A percentile compares a stretch with the other conserved stretches of the same genome.
Conservation (phyloP, 306 rosid species). For the Bauhinia variegata region DNA sequence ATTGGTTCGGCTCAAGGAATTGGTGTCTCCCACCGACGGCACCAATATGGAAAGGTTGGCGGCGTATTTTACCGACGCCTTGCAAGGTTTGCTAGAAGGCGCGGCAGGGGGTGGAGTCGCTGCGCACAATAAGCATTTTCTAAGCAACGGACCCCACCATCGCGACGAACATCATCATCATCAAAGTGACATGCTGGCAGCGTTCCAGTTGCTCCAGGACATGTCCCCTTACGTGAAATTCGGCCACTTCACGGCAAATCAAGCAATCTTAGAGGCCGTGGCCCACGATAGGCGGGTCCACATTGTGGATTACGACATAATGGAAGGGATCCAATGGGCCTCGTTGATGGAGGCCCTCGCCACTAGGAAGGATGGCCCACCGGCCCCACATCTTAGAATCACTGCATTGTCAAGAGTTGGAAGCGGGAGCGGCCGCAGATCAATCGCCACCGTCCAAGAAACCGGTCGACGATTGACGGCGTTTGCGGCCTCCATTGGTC, state of each 20-base stretch:
- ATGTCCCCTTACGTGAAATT: slow-evolving; percentile 85
- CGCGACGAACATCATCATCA: slow-evolving; percentile 40
- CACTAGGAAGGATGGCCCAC: slow-evolving; percentile 54
- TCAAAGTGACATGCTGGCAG: slow-evolving; percentile 60
- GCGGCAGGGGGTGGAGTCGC: slow-evolving; percentile 1
- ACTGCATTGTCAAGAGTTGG: slow-evolving; percentile 59
- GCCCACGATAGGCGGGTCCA: slow-evolving; percentile 71
- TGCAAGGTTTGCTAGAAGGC: slow-evolving; percentile 67
- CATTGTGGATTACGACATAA: slow-evolving; percentile 79
- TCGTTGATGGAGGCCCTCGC: slow-evolving; percentile 73
- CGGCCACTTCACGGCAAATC: slow-evolving; percentile 96
- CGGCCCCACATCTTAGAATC: slow-evolving; percentile 70
- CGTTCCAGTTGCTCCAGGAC: slow-evolving; percentile 91
- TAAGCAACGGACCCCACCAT: slow-evolving; percentile 36
- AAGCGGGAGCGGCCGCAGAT: slow-evolving; percentile 53
- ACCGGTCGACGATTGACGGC: slow-evolving; percentile 70
- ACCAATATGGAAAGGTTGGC: slow-evolving; percentile 86
- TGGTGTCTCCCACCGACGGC: slow-evolving; percentile 66
- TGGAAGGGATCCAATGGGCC: slow-evolving; percentile 98
- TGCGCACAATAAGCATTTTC: slow-evolving; percentile 34
- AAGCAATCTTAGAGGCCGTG: slow-evolving; percentile 77
- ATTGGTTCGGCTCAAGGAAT: slow-evolving; percentile 95
- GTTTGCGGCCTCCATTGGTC: slow-evolving; percentile 76
- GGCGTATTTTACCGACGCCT: slow-evolving; percentile 74
- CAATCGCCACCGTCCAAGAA: slow-evolving; percentile 69